These are phyloP conservation scores for Calendula officinalis DNA, from an alignment of 129 eudicot species.

Conservation along the genomic window DNA sequence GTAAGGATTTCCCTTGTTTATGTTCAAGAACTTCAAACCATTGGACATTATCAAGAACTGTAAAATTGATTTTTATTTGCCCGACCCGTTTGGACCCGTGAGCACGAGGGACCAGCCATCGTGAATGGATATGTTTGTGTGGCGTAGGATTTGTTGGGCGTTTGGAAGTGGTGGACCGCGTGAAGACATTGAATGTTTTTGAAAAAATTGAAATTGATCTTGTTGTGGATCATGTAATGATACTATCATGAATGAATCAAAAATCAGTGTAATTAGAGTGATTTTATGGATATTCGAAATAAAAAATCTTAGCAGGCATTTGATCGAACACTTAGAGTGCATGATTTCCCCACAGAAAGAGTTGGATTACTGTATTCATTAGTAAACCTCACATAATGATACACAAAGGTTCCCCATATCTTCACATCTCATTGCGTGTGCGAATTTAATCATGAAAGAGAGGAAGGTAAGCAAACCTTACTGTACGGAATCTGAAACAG, in stretches of 20 bases:
- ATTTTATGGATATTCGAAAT: background rate
- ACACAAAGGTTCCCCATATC: background rate
- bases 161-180: constrained; percentile 77
- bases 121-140: constrained; percentile 73
- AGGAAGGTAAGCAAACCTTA: constrained; percentile 8
- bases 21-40: constrained; percentile 93
- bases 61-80: constrained; percentile 68
- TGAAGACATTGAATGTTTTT: constrained; percentile 35
- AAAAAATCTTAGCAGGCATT: constrained; percentile 4
- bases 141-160: constrained; percentile 88
- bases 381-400: background rate
- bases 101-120: constrained; percentile 82
- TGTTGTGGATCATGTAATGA: constrained; percentile 10
- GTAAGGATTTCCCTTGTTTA: constrained; percentile 64
- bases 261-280: background rate
- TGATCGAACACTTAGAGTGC: constrained; percentile 9
- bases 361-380: background rate
- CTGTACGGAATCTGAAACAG: background rate
- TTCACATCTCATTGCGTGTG: background rate
- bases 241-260: constrained; percentile 7
- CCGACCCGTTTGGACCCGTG: constrained; percentile 85
- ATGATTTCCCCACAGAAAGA: background rate
- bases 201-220: background rate
- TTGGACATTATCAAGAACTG: constrained; percentile 76
- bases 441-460: background rate